phyloP scores from a whole-genome alignment of 208 protist genomes.

The Leishmania turanica region DNA sequence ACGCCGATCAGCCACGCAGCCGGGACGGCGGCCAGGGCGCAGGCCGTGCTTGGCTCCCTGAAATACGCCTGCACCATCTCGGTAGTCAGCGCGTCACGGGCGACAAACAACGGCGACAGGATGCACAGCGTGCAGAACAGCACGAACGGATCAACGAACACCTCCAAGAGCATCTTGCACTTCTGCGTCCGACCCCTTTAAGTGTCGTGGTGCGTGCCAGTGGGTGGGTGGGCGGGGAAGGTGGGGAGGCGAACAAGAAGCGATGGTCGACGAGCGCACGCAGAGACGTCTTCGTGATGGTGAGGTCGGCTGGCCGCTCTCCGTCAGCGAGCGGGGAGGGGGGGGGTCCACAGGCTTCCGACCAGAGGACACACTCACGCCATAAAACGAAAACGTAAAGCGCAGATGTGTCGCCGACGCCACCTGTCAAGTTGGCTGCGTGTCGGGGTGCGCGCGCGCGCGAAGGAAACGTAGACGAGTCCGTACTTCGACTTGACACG shows the following conservation, averaged over 20 bases:
- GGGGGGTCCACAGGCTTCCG: not conserved
- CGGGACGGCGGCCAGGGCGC: constrained; percentile 31
- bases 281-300: too few relatives aligned
- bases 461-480: not conserved
- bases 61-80: constrained; percentile 53
- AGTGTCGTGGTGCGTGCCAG: too few relatives aligned
- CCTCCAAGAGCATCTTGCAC: constrained; percentile 39
- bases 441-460: too few relatives aligned
- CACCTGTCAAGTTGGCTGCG: not conserved
- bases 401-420: not conserved
- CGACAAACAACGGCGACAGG: constrained; percentile 41
- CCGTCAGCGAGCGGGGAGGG: too few relatives aligned
- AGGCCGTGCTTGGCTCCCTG: constrained; percentile 50
- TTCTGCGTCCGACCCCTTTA: not conserved
- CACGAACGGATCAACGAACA: constrained; percentile 63
- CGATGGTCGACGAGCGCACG: too few relatives aligned
- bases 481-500: not conserved
- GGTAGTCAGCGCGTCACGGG: constrained; percentile 30
- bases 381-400: not conserved
- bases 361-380: not conserved
- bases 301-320: too few relatives aligned
- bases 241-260: too few relatives aligned
- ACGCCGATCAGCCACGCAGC: constrained; percentile 39
- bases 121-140: constrained; percentile 68
- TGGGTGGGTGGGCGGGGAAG: too few relatives aligned